Evolutionary conservation across 176 grass and related monocot genomes (phyloP), one percentile per base, ranked within the genome.

Genomic region (Poa annua): DNA sequence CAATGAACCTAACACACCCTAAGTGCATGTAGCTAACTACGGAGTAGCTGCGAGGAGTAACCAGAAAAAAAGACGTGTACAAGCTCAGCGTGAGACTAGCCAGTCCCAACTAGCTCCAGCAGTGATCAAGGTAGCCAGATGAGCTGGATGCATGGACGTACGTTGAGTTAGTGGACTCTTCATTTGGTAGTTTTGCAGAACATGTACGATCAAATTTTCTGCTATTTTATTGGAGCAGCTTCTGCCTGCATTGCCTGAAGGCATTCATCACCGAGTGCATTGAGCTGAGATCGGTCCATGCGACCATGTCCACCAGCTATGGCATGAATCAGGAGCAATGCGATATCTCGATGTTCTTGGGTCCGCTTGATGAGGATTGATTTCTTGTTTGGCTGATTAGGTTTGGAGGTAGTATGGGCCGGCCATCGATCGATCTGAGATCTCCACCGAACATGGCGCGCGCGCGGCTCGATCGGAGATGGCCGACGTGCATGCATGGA

Each of bases 401-500:
- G 9, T 71, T 25, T 25, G 41, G 41, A 71, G 68, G 21, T 65
- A 19, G 6, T 6, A 48, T 48, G 39, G 69, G n/a, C 42, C 42
- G 69, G n/a, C 42, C 42, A 42, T 48, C 6, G n/a, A 71, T 71
- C 68, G n/a, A 71, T 71, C 68, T 47, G 21, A 71, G 68, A 48
- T 71, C 41, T 47, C 68, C 68, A 0, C 21, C 41, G 41, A 71
- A 15, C 41, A 71, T 47, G 42, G 42, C 42, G 69, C 38, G n/a
- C 67, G 7, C 29, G 34, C 0, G 17, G 65, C 35, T 38, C 19
- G 65, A 41, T n/a, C 65, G 65, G 65, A 3, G 65, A 8, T 38
- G 64, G 33, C 33, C 64, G 16, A 34, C 34, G 64, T 3, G 64
- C 34, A 39, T 67, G 6, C 36, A 45, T 45, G 44, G 8, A 42